phyloP scores from a whole-genome alignment of 2,329 filamentous ascomycete genomes.

The Myriosclerotinia scirpicola region DNA sequence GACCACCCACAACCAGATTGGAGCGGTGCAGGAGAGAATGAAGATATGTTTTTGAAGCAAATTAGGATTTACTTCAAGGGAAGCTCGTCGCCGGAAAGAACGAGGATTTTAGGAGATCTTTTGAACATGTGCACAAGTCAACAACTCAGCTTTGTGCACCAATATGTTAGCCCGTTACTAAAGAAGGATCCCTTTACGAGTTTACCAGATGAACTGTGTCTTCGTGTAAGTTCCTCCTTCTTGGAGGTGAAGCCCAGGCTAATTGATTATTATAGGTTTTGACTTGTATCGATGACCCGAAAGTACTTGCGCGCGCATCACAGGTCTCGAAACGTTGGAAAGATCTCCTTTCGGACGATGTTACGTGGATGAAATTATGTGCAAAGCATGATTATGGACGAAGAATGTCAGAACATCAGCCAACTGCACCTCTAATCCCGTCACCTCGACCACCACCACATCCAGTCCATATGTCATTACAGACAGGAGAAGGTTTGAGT shows the following conservation, averaged over 20 bases:
- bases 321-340: slow-evolving; percentile 96
- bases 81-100: slow-evolving; percentile 72
- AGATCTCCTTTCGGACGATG: slow-evolving; percentile 90
- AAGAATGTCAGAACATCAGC: slow-evolving; percentile 48
- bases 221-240: slow-evolving; percentile 62
- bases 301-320: slow-evolving; percentile 86
- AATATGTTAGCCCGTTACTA: slow-evolving; percentile 88
- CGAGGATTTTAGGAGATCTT: slow-evolving; percentile 80
- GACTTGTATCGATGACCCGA: slow-evolving; percentile 95
- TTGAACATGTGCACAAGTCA: slow-evolving; percentile 94
- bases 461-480: slow-evolving; percentile 33
- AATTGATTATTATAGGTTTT: slow-evolving; percentile 62
- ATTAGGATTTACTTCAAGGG: slow-evolving; percentile 78
- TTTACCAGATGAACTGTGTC: slow-evolving; percentile 87
- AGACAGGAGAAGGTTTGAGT: slow-evolving; percentile 22
- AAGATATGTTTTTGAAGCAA: slow-evolving; percentile 79
- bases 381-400: slow-evolving; percentile 88
- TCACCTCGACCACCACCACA: slow-evolving; percentile 36
- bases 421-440: slow-evolving; percentile 29
- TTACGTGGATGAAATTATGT: slow-evolving; percentile 97
- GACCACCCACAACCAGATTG: slow-evolving; percentile 65
- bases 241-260: not conserved
- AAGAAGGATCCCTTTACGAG: slow-evolving; percentile 96
- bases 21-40: slow-evolving; percentile 74
- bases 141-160: slow-evolving; percentile 91